Conservation (phyloP, 2,329 filamentous ascomycete species). For the Epicoccum nigrum region DNA sequence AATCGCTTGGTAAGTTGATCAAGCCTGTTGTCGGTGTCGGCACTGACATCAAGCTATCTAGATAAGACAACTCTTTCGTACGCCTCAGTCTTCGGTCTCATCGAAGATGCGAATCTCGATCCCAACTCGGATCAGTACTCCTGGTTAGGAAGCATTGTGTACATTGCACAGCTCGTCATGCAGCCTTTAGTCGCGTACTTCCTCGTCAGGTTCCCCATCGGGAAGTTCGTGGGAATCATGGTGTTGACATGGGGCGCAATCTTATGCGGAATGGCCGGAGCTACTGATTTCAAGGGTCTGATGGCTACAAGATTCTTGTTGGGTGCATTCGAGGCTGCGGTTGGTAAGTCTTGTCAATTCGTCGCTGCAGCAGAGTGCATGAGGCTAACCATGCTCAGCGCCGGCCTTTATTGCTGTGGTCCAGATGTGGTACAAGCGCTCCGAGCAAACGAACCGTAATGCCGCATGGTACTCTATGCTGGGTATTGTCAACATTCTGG, state of each 20-base stretch:
- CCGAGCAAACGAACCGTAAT: slow-evolving; percentile 64
- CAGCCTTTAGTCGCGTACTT: slow-evolving; percentile 61
- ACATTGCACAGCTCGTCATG: slow-evolving; percentile 61
- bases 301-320: slow-evolving; percentile 68
- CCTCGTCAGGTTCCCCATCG: slow-evolving; percentile 65
- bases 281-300: slow-evolving; percentile 64
- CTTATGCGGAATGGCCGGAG: slow-evolving; percentile 67
- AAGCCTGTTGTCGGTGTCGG: neutral
- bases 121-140: slow-evolving; percentile 59
- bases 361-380: neutral
- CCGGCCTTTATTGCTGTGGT: slow-evolving; percentile 43
- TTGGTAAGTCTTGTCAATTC: slow-evolving; percentile 31
- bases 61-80: slow-evolving; percentile 68
- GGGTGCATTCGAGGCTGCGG: slow-evolving; percentile 70
- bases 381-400: slow-evolving; percentile 22
- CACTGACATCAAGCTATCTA: slow-evolving; percentile 46
- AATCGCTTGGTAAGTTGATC: slow-evolving; percentile 34
- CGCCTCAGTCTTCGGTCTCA: slow-evolving; percentile 67
- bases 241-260: slow-evolving; percentile 61
- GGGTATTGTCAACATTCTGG: slow-evolving; percentile 62
- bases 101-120: slow-evolving; percentile 62
- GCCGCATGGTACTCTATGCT: slow-evolving; percentile 68
- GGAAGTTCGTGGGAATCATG: slow-evolving; percentile 63
- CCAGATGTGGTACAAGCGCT: slow-evolving; percentile 65
- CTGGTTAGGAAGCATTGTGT: slow-evolving; percentile 60